These are phyloP conservation scores for Albugo laibachii DNA, from an alignment of 352 stramenopile genomes.

Conservation along the genomic window DNA sequence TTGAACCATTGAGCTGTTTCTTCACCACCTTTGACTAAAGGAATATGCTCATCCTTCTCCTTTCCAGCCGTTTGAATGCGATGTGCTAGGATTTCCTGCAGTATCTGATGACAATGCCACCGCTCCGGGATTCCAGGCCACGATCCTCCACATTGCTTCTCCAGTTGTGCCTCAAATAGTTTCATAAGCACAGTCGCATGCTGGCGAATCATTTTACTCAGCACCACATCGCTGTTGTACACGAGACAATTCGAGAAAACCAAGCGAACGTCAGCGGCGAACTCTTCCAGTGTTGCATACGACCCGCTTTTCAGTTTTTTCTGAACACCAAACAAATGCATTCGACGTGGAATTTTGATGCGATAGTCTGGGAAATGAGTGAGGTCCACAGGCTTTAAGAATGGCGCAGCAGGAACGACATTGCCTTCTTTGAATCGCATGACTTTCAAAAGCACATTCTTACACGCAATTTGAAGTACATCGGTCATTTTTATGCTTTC, in stretches of 20 bases:
- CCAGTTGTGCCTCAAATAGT: conserved; percentile 52
- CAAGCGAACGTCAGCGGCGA: conserved; percentile 54
- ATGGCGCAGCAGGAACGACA: conserved; percentile 45
- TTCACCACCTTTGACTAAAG: conserved; percentile 15
- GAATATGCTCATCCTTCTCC: no score
- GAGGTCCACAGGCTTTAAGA: conserved; percentile 64
- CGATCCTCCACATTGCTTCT: conserved; percentile 27
- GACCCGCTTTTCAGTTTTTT: conserved; percentile 61
- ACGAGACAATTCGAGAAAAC: conserved; percentile 80
- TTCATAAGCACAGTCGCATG: conserved; percentile 73
- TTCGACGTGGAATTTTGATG: conserved; percentile 63
- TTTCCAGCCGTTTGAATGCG: conserved; percentile 12
- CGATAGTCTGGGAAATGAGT: conserved; percentile 71
- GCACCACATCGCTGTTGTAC: conserved; percentile 72
- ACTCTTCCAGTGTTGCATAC: conserved; percentile 39
- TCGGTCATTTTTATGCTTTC: conserved; percentile 21
- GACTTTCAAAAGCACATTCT: conserved; percentile 51
- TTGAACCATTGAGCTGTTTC: conserved; percentile 80
- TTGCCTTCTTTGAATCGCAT: conserved; percentile 74
- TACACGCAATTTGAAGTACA: conserved; percentile 24
- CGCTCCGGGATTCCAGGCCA: conserved; percentile 39
- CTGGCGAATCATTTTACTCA: conserved; percentile 68
- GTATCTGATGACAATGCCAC: conserved; percentile 71
- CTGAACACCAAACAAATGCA: conserved; percentile 71
- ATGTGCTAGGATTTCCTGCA: conserved; percentile 53